phyloP scores from a whole-genome alignment of 257 asterid species.

The Verbena officinalis region DNA sequence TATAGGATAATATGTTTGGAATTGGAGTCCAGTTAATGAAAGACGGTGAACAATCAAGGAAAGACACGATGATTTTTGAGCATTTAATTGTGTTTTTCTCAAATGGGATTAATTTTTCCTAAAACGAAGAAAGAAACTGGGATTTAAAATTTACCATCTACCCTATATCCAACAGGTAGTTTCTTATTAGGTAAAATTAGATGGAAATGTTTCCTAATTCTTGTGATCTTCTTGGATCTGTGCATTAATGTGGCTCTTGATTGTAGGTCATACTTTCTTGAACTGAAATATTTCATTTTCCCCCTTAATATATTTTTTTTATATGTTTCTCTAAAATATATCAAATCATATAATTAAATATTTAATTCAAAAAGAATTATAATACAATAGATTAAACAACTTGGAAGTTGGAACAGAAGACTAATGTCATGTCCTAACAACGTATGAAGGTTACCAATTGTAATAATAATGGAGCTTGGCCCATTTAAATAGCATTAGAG shows the following conservation, averaged over 20 bases:
- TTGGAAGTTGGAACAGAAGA: neutral
- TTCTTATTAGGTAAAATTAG: neutral
- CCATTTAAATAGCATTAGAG: neutral
- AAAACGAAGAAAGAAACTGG: neutral
- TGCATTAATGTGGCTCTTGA: too few species aligned
- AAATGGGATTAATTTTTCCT: neutral
- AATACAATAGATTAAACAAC: neutral
- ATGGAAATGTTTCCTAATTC: neutral
- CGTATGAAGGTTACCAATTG: neutral
- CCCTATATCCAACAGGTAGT: neutral
- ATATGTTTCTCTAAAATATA: too few species aligned
- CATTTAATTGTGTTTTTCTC: neutral
- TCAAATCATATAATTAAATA: too few species aligned
- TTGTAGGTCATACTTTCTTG: too few species aligned
- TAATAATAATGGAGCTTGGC: neutral
- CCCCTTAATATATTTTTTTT: too few species aligned
- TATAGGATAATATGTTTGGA: constrained; percentile 22
- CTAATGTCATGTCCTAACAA: constrained; percentile 2
- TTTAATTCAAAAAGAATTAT: neutral
- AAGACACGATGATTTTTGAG: constrained; percentile 6
- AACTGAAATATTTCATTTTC: too few species aligned
- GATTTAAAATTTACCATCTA: neutral
- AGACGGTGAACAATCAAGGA: neutral
- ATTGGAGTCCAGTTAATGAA: constrained; percentile 31
- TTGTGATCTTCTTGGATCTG: too few species aligned